Conservation (phyloP, 176 grass and related monocot genomes). For the Melocanna baccifera region DNA sequence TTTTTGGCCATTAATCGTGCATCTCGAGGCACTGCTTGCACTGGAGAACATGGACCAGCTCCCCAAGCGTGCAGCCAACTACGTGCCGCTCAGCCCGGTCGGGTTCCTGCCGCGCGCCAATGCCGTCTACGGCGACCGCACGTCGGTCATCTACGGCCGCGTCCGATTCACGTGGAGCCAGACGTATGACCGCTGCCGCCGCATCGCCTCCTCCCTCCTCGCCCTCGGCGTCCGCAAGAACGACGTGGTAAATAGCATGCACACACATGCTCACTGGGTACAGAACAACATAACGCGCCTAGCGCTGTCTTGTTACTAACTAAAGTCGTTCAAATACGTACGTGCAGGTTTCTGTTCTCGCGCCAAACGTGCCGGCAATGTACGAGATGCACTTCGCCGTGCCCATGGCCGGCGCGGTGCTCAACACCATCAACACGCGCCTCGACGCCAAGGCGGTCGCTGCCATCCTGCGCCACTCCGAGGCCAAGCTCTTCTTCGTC, state of each 20-base stretch:
- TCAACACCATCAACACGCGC: slow-evolving; percentile 78
- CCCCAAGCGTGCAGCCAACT: slow-evolving; percentile 45
- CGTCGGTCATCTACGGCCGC: slow-evolving; percentile 52
- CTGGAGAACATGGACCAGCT: slow-evolving; percentile 51
- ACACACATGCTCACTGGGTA: not conserved
- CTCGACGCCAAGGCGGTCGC: slow-evolving; percentile 64
- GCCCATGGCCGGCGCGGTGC: slow-evolving; percentile 72
- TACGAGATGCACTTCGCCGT: slow-evolving; percentile 84
- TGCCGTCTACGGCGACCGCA: slow-evolving; percentile 67
- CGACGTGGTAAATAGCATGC: slow-evolving; percentile 40
- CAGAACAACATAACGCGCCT: no score
- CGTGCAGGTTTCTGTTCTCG: slow-evolving; percentile 51
- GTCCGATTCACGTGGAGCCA: slow-evolving; percentile 53
- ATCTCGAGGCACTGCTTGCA: no score
- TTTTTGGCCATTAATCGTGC: not conserved
- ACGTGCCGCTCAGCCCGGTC: slow-evolving; percentile 58
- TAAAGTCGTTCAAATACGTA: not conserved
- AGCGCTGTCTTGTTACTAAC: not conserved
- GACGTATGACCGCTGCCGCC: slow-evolving; percentile 53
- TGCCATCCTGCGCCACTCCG: slow-evolving; percentile 56
- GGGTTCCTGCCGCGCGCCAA: slow-evolving; percentile 59
- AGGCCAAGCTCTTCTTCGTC: slow-evolving; percentile 61
- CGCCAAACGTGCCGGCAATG: slow-evolving; percentile 67
- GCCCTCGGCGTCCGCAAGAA: slow-evolving; percentile 30
- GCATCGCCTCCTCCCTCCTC: slow-evolving; percentile 56